Evolutionary conservation across 257 asterid species (phyloP), one percentile per base, ranked within the genome.

Genomic region (Paraleonurus japonicus): DNA sequence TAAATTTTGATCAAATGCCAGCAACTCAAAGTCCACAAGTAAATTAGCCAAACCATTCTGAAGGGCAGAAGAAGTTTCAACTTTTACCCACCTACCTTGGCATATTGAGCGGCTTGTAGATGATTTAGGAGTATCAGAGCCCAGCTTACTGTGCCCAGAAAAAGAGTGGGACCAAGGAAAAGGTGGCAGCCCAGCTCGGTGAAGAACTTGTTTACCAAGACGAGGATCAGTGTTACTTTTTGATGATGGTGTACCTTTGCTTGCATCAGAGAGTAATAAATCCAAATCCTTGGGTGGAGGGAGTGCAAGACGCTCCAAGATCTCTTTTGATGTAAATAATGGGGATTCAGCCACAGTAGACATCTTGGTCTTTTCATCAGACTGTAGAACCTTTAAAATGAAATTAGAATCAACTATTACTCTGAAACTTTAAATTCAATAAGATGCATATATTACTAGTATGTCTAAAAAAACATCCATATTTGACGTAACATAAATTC

Each of bases 101-200:
- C 99, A 94, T 63, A 75, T 45, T 59, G 87, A 72, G 78, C 89
- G 89, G 78, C 71, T 79, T 58, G 88, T 67, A 70, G 96, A 75
- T 67, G 83, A 69, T 75, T 89, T 94, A 35, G 75, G 79, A 22
- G 98, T 80, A 78, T 94, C 99, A 35, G 88, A 74, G 67, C 85
- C 86, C 73, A 80, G 78, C 84, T 88, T 94, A 58, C 66, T 81
- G 73, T 89, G 83, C 61, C 92, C 96, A 23, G 90, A 79, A 67
- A 84, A 83, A 47, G 89, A 75, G 67, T 87, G 87, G 15, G 99
- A 94, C 98, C 99, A 94, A 59, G 96, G 79, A 79, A 94, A 94
- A 77, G 98, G 95, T 19, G 95, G 96, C 84, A 91, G 78, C 67
- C 99, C 98, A 80, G 79, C 76, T 78, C 91, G 83, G 48, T 85